A percentile compares a stretch with the other conserved stretches of the same genome.
These are phyloP conservation scores for Penstemon davidsonii DNA, from an alignment of 257 asterid species.

Conservation along the genomic window DNA sequence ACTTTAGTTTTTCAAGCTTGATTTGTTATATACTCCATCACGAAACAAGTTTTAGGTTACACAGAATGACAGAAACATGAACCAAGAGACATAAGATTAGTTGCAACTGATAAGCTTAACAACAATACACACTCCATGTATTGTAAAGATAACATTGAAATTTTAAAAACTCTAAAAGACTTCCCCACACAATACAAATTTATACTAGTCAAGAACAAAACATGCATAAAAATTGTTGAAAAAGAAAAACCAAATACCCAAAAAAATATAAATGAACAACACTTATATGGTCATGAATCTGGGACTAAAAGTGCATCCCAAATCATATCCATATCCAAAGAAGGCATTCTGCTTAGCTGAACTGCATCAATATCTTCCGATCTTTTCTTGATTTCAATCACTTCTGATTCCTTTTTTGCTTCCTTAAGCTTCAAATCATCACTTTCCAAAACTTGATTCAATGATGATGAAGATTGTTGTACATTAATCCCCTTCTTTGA, in stretches of 20 bases:
- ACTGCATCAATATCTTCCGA: constrained; percentile 50
- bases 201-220: constrained; percentile 13
- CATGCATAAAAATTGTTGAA: constrained; percentile 15
- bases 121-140: no score
- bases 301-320: constrained; percentile 80
- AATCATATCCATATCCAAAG: constrained; percentile 80
- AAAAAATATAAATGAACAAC: not conserved
- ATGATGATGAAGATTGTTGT: no score
- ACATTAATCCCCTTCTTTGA: constrained; percentile 5
- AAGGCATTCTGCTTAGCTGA: constrained; percentile 79
- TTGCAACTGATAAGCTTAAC: no score
- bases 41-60: not conserved
- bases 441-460: not conserved
- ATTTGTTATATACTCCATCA: no score
- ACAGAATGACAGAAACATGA: not conserved
- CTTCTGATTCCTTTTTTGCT: not conserved
- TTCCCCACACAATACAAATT: constrained; percentile 16
- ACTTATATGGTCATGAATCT: constrained; percentile 43
- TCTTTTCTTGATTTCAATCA: constrained; percentile 31
- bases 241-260: constrained; percentile 2
- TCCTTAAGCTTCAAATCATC: not conserved
- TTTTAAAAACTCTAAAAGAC: constrained; percentile 5
- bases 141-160: constrained; percentile 9
- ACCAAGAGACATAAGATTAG: not conserved
- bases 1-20: no score